These are phyloP conservation scores for Nigrospora sphaerica DNA, from an alignment of 2,329 filamentous ascomycete genomes.

Conservation along the genomic window DNA sequence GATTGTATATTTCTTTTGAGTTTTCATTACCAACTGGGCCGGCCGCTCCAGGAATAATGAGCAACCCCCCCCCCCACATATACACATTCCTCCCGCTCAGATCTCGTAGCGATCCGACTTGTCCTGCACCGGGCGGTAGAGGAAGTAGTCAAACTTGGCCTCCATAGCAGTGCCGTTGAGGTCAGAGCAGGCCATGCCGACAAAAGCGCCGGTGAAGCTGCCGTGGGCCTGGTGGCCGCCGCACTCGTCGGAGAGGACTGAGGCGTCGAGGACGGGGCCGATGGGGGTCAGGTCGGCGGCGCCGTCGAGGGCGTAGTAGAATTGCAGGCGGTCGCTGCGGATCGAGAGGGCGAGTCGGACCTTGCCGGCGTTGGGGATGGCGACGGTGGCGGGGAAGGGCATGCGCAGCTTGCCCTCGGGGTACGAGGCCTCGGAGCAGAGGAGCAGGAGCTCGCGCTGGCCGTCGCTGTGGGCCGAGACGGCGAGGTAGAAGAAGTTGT, in stretches of 20 bases:
- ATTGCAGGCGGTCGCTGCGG: conserved; percentile 45
- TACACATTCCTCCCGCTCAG: conserved; percentile 5
- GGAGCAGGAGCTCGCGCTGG: conserved; percentile 48
- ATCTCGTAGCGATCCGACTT: conserved; percentile 41
- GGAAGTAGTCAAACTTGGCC: conserved; percentile 45
- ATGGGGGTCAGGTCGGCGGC: conserved; percentile 34
- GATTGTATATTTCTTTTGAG: too few species aligned
- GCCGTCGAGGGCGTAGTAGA: conserved; percentile 45
- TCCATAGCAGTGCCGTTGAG: conserved; percentile 40
- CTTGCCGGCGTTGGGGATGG: conserved; percentile 47
- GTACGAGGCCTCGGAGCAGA: conserved; percentile 49
- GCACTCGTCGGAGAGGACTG: conserved; percentile 55
- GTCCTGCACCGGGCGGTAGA: conserved; percentile 40
- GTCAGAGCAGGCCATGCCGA: conserved; percentile 49
- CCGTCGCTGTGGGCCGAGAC: conserved; percentile 50
- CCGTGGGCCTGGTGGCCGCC: conserved; percentile 54
- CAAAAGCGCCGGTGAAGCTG: conserved; percentile 57
- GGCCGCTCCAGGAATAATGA: too few species aligned
- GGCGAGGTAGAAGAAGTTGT: conserved; percentile 58
- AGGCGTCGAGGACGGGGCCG: conserved; percentile 50
- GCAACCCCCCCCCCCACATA: too few species aligned
- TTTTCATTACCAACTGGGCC: too few species aligned
- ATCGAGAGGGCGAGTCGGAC: conserved; percentile 44
- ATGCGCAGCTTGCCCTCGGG: conserved; percentile 39
- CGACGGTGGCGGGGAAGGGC: conserved; percentile 34